These are phyloP conservation scores for Acanthamoeba polyphaga DNA, from an alignment of 208 protist genomes.

Conservation along the genomic window DNA sequence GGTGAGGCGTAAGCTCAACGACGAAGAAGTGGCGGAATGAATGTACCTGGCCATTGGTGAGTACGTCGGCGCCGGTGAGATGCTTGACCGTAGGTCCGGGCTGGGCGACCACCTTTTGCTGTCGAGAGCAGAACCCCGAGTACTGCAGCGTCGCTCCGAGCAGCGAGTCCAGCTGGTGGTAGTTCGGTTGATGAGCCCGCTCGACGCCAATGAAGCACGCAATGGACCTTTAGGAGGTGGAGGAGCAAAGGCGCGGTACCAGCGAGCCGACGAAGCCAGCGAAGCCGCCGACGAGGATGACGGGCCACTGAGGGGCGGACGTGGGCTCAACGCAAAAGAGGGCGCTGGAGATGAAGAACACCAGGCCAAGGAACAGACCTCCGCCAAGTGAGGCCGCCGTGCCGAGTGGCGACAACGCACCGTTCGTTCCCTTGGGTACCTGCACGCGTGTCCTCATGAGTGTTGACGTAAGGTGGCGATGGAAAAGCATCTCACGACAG, in stretches of 20 bases:
- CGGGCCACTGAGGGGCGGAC: background rate
- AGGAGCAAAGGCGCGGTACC: constrained; percentile 1
- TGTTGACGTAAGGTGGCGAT: too few species aligned
- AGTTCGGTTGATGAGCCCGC: background rate
- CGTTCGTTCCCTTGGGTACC: constrained; percentile 84
- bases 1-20: background rate
- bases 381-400: constrained; percentile 63
- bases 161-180: constrained; percentile 80
- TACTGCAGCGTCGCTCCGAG: constrained; percentile 82
- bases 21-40: constrained; percentile 45
- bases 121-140: constrained; percentile 73
- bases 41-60: constrained; percentile 81
- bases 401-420: constrained; percentile 72
- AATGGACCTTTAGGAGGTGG: background rate
- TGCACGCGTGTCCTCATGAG: background rate
- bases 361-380: constrained; percentile 81
- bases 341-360: constrained; percentile 36
- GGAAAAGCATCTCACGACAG: background rate
- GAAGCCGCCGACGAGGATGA: constrained; percentile 79
- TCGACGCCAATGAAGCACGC: background rate
- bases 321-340: constrained; percentile 25
- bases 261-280: constrained; percentile 78
- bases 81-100: constrained; percentile 42
- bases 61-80: constrained; percentile 67
- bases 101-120: constrained; percentile 51